Conservation (phyloP, 2,329 filamentous ascomycete genomes). For the Arthrobotrys conoides region DNA sequence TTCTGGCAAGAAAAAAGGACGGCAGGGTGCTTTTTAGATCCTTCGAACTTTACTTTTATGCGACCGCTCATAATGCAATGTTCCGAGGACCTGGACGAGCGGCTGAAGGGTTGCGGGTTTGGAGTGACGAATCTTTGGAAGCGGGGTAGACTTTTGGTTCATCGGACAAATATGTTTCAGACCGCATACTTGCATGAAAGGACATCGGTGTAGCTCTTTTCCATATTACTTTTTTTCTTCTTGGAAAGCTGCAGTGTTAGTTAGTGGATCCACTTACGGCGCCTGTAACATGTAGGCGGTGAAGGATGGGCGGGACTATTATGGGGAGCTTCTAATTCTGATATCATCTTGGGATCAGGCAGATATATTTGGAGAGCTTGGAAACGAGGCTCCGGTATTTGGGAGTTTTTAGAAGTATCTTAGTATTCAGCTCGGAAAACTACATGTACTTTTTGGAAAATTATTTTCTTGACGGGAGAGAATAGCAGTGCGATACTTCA, state of each 20-base stretch:
- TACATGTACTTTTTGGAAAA: background rate
- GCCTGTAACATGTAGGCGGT: conserved; percentile 6
- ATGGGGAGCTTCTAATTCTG: conserved; percentile 15
- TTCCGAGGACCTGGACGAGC: conserved; percentile 13
- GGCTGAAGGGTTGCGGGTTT: conserved; percentile 13
- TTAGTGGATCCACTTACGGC: background rate
- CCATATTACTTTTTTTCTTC: background rate
- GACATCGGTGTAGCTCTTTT: background rate
- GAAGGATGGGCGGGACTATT: background rate
- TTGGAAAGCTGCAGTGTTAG: background rate
- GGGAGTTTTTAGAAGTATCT: background rate
- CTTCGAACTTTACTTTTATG: conserved; percentile 16
- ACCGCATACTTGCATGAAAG: conserved; percentile 2
- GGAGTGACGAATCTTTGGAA: conserved; percentile 10
- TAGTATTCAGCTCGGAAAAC: background rate
- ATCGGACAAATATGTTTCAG: conserved; percentile 17
- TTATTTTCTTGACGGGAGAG: background rate
- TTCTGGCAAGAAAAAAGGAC: conserved; percentile 3
- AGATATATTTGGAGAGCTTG: background rate
- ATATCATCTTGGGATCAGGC: conserved; percentile 7
- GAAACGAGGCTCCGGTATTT: conserved; percentile 12
- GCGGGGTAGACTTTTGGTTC: conserved; percentile 25
- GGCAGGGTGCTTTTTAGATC: conserved; percentile 1
- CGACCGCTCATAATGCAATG: background rate
- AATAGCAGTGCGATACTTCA: conserved; percentile 20